Percentiles rank a stretch among this genome's conserved stretches.
phyloP scores from a whole-genome alignment of 495 filamentous ascomycete species.

The Aspergillus campestris region DNA sequence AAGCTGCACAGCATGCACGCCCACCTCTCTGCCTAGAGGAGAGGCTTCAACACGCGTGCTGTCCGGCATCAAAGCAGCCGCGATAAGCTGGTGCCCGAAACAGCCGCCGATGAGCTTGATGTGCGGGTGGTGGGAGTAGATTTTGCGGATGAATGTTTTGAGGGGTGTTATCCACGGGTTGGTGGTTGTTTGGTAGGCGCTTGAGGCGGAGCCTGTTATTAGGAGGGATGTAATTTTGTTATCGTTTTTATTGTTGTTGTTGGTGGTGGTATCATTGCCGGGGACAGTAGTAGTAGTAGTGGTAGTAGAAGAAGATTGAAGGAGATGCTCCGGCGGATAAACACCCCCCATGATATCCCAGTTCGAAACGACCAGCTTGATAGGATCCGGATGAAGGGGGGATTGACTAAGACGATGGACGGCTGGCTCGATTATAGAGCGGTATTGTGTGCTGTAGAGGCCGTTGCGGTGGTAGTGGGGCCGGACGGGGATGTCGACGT shows the following conservation, averaged over 20 bases:
- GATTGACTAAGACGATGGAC: conserved; percentile 17
- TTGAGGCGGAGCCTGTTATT: conserved; percentile 26
- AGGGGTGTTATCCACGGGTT: conserved; percentile 24
- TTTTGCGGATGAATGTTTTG: conserved; percentile 16
- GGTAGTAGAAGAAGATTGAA: not conserved
- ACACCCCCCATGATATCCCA: conserved; percentile 26
- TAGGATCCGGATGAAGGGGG: conserved; percentile 4
- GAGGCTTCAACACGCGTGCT: conserved; percentile 20
- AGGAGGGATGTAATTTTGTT: conserved; percentile 24
- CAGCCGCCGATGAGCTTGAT: conserved; percentile 33
- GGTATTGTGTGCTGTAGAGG: conserved; percentile 28
- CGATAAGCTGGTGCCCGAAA: conserved; percentile 35
- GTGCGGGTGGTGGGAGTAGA: conserved; percentile 27
- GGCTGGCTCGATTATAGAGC: conserved; percentile 22
- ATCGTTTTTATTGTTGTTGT: not conserved
- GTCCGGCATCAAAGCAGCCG: conserved; percentile 21
- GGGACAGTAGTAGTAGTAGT: not conserved
- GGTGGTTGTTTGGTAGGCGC: conserved; percentile 20
- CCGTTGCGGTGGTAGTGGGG: conserved; percentile 23
- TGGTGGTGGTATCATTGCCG: not conserved
- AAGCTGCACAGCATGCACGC: conserved; percentile 21
- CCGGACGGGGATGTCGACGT: conserved; percentile 26
- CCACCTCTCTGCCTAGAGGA: conserved; percentile 25
- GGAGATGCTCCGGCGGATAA: conserved; percentile 8
- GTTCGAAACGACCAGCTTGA: conserved; percentile 20